Evolutionary conservation across 2,329 filamentous ascomycete genomes (phyloP), one percentile per base, ranked within the genome.

Genomic region (Sporothrix brunneoviolacea): DNA sequence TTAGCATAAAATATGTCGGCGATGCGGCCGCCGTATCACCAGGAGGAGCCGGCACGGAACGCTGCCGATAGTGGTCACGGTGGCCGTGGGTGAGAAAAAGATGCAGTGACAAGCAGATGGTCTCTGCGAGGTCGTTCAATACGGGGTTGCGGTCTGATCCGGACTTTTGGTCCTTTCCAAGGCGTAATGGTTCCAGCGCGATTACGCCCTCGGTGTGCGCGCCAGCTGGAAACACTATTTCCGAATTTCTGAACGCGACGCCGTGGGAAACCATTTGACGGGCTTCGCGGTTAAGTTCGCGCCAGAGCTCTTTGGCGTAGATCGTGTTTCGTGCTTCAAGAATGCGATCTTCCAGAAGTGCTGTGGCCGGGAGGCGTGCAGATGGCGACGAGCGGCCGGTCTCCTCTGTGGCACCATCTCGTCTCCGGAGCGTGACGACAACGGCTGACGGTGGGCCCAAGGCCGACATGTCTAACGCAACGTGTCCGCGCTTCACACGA

Each of bases 241-340:
- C 68, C 22, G 78, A 70, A 13, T 76, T 80, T 32, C 80, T 75
- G 13, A 83, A 77, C 22, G 76, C 77, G 12, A 96, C 83, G 9
- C 84, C 80, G 54, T 87, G 83, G 10, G 83, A 81, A 3, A 84
- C 75, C 19, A 95, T 72, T 0, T 76, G 76, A 15, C 90, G 84
- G 0, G 86, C 83, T 67, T 98, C 93, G 16, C 88, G 79, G 47
- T 84, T 83, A 53, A 97, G 74, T 67, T 98, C 93, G 59, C 95
- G 83, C 77, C 90, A 96, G 2, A 98, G 70, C 63, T 98, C 93
- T 62, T 91, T 84, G 24, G 87, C 82, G 59, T 88, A 90, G 18
- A 91, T 75, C 44, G 86, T 88, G 64, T 93, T 86, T 51, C 88
- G 77, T 3, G 88, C 86, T 59, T 87, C 80, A 16, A 84, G 78